Evolutionary conservation across 176 grass and related monocot species (phyloP).

Genomic region (Saccharum officinarum): DNA sequence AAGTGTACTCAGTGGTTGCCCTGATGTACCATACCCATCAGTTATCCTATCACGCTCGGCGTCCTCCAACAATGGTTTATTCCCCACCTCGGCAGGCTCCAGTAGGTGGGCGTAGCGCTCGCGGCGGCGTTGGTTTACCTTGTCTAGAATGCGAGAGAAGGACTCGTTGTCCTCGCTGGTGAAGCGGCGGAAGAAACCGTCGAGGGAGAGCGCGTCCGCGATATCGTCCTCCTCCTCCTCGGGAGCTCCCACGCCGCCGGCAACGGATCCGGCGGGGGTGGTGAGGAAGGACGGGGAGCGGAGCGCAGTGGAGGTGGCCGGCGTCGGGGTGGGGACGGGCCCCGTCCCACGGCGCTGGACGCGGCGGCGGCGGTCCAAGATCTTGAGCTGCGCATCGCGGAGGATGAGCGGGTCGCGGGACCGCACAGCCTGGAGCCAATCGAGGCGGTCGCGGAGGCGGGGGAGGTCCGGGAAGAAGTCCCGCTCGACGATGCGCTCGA

Average conservation of each 20-base stretch:
- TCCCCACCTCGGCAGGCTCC: slow-evolving; percentile 40
- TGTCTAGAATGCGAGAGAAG: slow-evolving; percentile 87
- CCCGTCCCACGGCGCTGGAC: slow-evolving; percentile 23
- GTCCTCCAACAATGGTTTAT: slow-evolving; percentile 42
- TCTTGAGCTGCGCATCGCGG: slow-evolving; percentile 92
- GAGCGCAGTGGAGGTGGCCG: slow-evolving; percentile 53
- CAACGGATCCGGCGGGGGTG: slow-evolving; percentile 35
- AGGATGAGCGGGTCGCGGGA: slow-evolving; percentile 82
- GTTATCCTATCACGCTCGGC: slow-evolving; percentile 76
- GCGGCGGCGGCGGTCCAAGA: slow-evolving; percentile 66
- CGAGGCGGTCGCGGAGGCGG: slow-evolving; percentile 81
- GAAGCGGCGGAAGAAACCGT: slow-evolving; percentile 71
- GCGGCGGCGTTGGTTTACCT: slow-evolving; percentile 74
- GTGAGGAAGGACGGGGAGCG: slow-evolving; percentile 64
- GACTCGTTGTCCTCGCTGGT: slow-evolving; percentile 98
- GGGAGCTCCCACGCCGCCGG: not conserved
- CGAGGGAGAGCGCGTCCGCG: slow-evolving; percentile 60
- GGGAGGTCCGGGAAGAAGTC: slow-evolving; percentile 96
- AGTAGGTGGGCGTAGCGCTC: slow-evolving; percentile 82
- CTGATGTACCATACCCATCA: slow-evolving; percentile 87
- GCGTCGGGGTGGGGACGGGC: slow-evolving; percentile 51
- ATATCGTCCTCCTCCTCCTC: slow-evolving; percentile 49
- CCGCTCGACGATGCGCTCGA: slow-evolving; percentile 91
- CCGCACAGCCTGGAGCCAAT: slow-evolving; percentile 88
- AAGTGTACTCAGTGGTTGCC: slow-evolving; percentile 67